Percentiles rank a stretch among this genome's conserved stretches.
phyloP scores from a whole-genome alignment of 768 basidiomycete species.

The Suillus lakei region DNA sequence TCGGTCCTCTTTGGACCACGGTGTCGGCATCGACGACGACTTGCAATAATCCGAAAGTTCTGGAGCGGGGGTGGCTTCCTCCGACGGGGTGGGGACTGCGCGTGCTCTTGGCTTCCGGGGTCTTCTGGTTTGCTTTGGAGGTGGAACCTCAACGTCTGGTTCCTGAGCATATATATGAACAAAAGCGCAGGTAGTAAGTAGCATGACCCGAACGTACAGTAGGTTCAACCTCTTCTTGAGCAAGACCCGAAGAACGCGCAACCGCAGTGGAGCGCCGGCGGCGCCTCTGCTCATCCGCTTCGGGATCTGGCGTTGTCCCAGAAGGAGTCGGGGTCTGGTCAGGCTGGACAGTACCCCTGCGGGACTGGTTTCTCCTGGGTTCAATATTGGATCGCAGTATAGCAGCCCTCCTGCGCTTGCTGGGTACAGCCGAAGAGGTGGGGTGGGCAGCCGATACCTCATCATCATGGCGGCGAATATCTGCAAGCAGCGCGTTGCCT shows the following conservation, averaged over 20 bases:
- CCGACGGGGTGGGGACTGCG: slow-evolving; percentile 28
- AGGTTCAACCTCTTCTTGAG: slow-evolving; percentile 33
- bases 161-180: slow-evolving; percentile 9
- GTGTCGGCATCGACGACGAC: slow-evolving; percentile 38
- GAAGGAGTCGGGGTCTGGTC: slow-evolving; percentile 52
- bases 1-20: slow-evolving; percentile 75
- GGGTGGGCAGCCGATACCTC: slow-evolving; percentile 28
- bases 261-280: slow-evolving; percentile 39
- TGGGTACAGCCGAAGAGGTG: slow-evolving; percentile 28
- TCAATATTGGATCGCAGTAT: slow-evolving; percentile 36
- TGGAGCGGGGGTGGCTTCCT: slow-evolving; percentile 23
- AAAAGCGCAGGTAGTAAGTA: neutral
- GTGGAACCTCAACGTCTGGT: slow-evolving; percentile 36
- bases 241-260: slow-evolving; percentile 32
- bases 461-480: slow-evolving; percentile 80
- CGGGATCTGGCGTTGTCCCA: slow-evolving; percentile 66
- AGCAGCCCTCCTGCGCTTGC: slow-evolving; percentile 46
- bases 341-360: slow-evolving; percentile 47
- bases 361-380: slow-evolving; percentile 38
- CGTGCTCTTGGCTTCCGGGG: slow-evolving; percentile 37
- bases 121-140: slow-evolving; percentile 35
- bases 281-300: slow-evolving; percentile 59
- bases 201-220: neutral
- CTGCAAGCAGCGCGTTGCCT: slow-evolving; percentile 79
- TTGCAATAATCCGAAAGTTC: slow-evolving; percentile 29